phyloP scores from a whole-genome alignment of 257 asterid species.

The Nicotiana tomentosiformis region DNA sequence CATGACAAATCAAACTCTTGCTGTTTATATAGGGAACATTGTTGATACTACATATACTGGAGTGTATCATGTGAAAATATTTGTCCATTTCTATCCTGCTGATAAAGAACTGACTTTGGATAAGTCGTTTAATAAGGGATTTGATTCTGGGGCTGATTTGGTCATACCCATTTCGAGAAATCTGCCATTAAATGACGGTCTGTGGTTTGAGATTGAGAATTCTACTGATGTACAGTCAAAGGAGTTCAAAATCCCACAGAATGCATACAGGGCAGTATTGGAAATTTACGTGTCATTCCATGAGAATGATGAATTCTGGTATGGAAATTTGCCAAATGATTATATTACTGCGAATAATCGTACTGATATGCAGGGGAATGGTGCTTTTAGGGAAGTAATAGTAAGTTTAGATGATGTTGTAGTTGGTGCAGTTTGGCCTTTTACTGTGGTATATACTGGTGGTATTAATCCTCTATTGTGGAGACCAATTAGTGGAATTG shows the following conservation, averaged over 20 bases:
- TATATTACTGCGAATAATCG: conserved; percentile 39
- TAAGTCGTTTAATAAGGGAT: conserved; percentile 2
- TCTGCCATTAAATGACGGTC: conserved; percentile 59
- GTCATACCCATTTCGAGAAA: conserved; percentile 60
- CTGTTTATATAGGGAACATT: conserved; percentile 59
- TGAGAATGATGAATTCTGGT: conserved; percentile 83
- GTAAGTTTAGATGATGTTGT: conserved; percentile 40
- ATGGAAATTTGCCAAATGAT: conserved; percentile 53
- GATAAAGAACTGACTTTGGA: conserved; percentile 4
- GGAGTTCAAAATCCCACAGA: conserved; percentile 48
- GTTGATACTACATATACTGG: conserved; percentile 66
- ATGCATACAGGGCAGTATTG: conserved; percentile 53
- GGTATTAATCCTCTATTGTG: conserved; percentile 74
- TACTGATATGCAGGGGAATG: conserved; percentile 42
- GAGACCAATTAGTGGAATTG: conserved; percentile 73
- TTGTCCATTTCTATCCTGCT: conserved; percentile 60
- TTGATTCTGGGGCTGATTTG: conserved; percentile 46
- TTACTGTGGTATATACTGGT: conserved; percentile 69
- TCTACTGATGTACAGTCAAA: conserved; percentile 36
- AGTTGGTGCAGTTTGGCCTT: conserved; percentile 74
- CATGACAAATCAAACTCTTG: conserved; percentile 40
- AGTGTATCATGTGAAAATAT: conserved; percentile 57
- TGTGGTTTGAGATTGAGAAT: conserved; percentile 67
- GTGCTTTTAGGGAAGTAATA: conserved; percentile 72
- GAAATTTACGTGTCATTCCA: conserved; percentile 79